phyloP scores from a whole-genome alignment of 805 yeast species.

The Saccharomyces paradoxus region DNA sequence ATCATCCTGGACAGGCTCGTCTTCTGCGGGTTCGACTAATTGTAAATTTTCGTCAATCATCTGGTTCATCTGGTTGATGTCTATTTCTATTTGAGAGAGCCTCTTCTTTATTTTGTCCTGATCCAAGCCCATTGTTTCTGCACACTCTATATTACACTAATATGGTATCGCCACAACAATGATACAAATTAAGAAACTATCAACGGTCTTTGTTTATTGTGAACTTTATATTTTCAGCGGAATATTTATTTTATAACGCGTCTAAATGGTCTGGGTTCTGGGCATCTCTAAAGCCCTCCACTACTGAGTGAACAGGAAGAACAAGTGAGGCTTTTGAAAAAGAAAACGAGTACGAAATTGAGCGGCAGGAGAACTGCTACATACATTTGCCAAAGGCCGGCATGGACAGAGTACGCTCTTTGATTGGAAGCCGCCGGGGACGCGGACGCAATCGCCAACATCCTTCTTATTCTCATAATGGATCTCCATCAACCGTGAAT shows the following conservation, averaged over 20 bases:
- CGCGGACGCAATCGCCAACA: neutral
- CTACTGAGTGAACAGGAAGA: neutral
- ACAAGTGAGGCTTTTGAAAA: neutral
- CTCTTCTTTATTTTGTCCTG: constrained; percentile 26
- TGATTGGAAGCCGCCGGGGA: constrained; percentile 4
- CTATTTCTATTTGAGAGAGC: constrained; percentile 29
- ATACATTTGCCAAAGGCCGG: neutral
- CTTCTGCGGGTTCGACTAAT: constrained; percentile 4
- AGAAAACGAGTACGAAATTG: neutral
- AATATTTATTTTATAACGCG: neutral
- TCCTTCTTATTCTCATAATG: neutral
- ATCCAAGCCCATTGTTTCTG: constrained; percentile 16
- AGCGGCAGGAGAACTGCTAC: neutral
- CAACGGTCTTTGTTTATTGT: neutral
- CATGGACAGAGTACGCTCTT: constrained; percentile 14
- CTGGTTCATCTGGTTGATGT: constrained; percentile 30
- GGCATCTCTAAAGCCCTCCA: neutral
- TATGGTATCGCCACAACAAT: neutral
- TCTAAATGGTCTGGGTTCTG: neutral
- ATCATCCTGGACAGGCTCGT: neutral
- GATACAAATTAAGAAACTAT: neutral
- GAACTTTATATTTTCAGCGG: neutral
- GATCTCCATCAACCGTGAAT: neutral
- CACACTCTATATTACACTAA: neutral
- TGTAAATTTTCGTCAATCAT: constrained; percentile 30